These are phyloP conservation scores for Umbelopsis ramanniana DNA, from an alignment of 192 early-diverging fungal genomes.

Conservation along the genomic window DNA sequence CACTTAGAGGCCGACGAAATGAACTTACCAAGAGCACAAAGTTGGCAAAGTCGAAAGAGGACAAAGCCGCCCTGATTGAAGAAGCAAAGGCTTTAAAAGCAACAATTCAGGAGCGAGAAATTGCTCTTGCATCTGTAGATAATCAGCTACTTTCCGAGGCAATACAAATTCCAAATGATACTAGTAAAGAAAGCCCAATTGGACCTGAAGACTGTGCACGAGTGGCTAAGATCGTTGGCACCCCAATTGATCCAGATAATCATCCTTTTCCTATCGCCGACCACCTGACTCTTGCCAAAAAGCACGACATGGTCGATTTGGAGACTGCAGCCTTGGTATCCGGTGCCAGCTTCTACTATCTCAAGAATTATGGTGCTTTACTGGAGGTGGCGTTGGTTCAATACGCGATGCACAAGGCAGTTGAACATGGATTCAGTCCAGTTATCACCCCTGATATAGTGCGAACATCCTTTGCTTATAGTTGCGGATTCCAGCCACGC, in stretches of 20 bases:
- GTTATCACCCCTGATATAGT: constrained; percentile 85
- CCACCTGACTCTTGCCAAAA: constrained; percentile 72
- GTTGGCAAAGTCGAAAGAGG: constrained; percentile 30
- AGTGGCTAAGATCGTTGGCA: constrained; percentile 53
- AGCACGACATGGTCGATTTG: constrained; percentile 79
- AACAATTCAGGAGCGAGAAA: constrained; percentile 56
- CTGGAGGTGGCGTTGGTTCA: constrained; percentile 88
- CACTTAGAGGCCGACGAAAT: constrained; percentile 26
- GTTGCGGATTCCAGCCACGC: constrained; percentile 90
- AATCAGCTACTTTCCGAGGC: constrained; percentile 62
- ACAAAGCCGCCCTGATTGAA: constrained; percentile 43
- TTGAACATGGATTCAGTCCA: constrained; percentile 73
- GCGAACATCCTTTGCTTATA: constrained; percentile 76
- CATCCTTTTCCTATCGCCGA: constrained; percentile 51
- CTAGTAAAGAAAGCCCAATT: constrained; percentile 73
- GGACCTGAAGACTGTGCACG: constrained; percentile 74
- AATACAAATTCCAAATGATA: constrained; percentile 76
- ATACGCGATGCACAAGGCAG: constrained; percentile 80
- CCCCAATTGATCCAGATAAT: constrained; percentile 24
- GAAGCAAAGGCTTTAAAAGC: constrained; percentile 65
- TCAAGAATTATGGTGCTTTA: constrained; percentile 84
- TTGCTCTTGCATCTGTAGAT: constrained; percentile 53
- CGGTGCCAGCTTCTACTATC: constrained; percentile 85
- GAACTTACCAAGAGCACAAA: constrained; percentile 27
- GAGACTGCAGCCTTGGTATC: constrained; percentile 79